Evolutionary conservation across 371 early-diverging fungal species (phyloP), one percentile per base, ranked within the genome.

Genomic region (Dinochytrium kinnereticum): DNA sequence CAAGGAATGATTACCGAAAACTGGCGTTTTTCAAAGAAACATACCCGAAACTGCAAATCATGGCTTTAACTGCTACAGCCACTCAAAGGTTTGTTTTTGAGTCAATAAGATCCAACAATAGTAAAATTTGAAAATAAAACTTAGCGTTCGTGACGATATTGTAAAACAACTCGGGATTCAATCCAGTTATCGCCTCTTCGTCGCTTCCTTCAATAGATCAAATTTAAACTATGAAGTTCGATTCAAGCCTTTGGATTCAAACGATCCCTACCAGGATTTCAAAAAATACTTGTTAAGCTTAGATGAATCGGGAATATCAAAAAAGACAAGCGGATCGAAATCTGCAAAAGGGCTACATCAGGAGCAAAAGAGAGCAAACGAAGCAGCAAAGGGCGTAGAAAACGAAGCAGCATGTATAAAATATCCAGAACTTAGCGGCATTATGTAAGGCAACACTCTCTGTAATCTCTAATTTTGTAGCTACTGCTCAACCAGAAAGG

Each of bases 51-150:
- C 7, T 82, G 0, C 84, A 78, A 7, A 51, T 83, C 31, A 80
- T 81, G 74, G 86, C 86, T 1, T 64, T 86, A 30, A 86, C 86
- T 5, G 86, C 84, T 10, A 83, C 86, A 0, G 86, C 86, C 1
- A 86, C 82, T 26, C n/a, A 40, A 55, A 2, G 70, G 64, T 81
- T 72, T 1, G 51, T 38, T 36, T 3, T 30, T 37, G 7, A 30
- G 19, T 37, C 34, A 36, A 33, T 36, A 55, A n/a, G 49, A 2
- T 36, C 55, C 17, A 33, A 38, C 44, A 21, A 39, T 24, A 33
- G 7, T 39, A 21, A 53, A n/a, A 50, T 49, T 15, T 37, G n/a
- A 21, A 59, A 26, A 65, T 65, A 15, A 31, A 49, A n/a, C n/a
- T n/a, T n/a, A 80, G 80, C 33, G 83, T 81, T 1, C 76, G 75